Conservation (phyloP, 768 basidiomycete genomes). For the Lactarius trivialis region DNA sequence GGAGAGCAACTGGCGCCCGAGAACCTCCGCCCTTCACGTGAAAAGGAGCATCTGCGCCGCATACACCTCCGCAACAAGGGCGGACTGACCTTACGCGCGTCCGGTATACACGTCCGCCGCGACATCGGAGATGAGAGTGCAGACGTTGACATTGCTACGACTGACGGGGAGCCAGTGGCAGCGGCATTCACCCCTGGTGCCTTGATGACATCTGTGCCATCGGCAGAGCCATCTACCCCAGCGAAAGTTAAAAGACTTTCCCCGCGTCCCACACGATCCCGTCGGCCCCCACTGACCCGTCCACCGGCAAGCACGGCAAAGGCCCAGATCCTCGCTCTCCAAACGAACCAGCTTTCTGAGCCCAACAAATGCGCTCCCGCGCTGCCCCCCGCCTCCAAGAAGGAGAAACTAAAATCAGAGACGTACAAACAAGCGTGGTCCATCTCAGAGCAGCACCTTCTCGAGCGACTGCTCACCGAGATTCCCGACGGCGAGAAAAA, state of each 20-base stretch:
- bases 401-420: constrained; percentile 46
- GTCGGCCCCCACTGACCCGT: constrained; percentile 2
- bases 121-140: constrained; percentile 56
- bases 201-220: constrained; percentile 5
- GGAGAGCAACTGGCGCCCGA: constrained; percentile 37
- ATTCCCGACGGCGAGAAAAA: constrained; percentile 74
- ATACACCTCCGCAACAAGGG: constrained; percentile 44
- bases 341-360: neutral
- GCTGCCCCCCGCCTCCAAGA: constrained; percentile 12
- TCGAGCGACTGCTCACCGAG: constrained; percentile 67
- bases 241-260: neutral
- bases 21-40: constrained; percentile 37
- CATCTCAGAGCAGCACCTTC: constrained; percentile 64
- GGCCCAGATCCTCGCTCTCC: constrained; percentile 5
- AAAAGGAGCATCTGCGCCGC: constrained; percentile 48
- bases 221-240: neutral
- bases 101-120: constrained; percentile 46
- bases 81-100: constrained; percentile 24
- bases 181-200: neutral
- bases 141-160: constrained; percentile 47
- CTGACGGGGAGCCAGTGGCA: constrained; percentile 7
- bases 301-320: constrained; percentile 5
- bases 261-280: constrained; percentile 6
- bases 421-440: constrained; percentile 85
- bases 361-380: neutral